Percentiles rank a stretch among this genome's conserved stretches.
Conservation (phyloP, 2,329 filamentous ascomycete genomes). For the Mycosphaerelloides madeirae region DNA sequence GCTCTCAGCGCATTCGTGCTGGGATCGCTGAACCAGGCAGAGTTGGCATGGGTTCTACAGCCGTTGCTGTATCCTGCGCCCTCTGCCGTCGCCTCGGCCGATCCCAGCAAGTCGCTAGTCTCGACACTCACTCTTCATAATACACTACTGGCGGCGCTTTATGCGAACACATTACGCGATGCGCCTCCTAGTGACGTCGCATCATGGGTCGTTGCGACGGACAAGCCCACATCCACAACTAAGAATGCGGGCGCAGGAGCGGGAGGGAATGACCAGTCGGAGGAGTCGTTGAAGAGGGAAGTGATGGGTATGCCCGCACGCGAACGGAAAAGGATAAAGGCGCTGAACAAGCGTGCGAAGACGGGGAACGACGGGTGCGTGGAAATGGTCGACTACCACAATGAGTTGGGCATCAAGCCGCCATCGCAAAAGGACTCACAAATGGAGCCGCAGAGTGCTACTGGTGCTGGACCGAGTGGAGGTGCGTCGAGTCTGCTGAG, state of each 20-base stretch:
- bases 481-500: conserved; percentile 17
- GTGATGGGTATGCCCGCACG: conserved; percentile 58
- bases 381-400: conserved; percentile 25
- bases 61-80: conserved; percentile 51
- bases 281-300: conserved; percentile 60
- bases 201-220: conserved; percentile 62
- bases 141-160: conserved; percentile 55
- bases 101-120: conserved; percentile 15
- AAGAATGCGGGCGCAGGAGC: conserved; percentile 42
- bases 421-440: conserved; percentile 12
- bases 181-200: conserved; percentile 56
- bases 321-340: conserved; percentile 51
- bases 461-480: conserved; percentile 9
- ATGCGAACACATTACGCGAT: conserved; percentile 56
- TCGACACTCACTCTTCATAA: conserved; percentile 54
- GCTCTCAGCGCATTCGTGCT: conserved; percentile 52
- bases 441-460: conserved; percentile 20
- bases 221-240: conserved; percentile 70
- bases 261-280: conserved; percentile 54
- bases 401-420: conserved; percentile 27
- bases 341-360: conserved; percentile 22
- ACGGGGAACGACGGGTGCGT: conserved; percentile 21
- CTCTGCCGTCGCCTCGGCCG: conserved; percentile 27
- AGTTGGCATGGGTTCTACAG: conserved; percentile 54
- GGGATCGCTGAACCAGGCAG: conserved; percentile 51